Conservation (phyloP, 1,139 yeast genomes). For the Kodamaea alishanica region DNA sequence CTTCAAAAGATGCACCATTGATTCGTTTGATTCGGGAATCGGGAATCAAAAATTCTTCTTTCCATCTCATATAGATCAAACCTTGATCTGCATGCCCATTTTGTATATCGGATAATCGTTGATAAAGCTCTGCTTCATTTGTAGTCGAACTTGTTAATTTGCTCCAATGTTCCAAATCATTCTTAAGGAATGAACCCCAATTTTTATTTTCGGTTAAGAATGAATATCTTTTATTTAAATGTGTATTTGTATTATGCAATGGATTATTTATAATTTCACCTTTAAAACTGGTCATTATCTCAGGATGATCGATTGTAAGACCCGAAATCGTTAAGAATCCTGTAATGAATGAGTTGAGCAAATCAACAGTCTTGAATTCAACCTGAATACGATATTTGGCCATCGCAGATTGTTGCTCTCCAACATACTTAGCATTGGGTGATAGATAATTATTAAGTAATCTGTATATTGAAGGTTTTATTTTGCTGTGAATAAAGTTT, state of each 20-base stretch:
- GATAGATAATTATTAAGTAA: constrained; percentile 42
- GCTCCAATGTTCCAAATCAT: constrained; percentile 85
- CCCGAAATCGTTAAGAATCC: constrained; percentile 83
- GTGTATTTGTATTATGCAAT: constrained; percentile 24
- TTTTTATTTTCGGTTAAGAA: constrained; percentile 39
- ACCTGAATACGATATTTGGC: constrained; percentile 66
- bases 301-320: constrained; percentile 70
- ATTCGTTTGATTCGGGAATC: constrained; percentile 67
- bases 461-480: background rate
- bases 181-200: constrained; percentile 64
- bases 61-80: constrained; percentile 89
- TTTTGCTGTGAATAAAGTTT: no score
- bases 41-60: constrained; percentile 81
- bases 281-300: constrained; percentile 80
- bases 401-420: constrained; percentile 72
- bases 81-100: constrained; percentile 31
- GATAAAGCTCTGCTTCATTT: constrained; percentile 12
- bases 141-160: constrained; percentile 53
- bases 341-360: constrained; percentile 56
- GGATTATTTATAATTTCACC: constrained; percentile 77
- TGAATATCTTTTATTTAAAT: constrained; percentile 35
- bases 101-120: constrained; percentile 29
- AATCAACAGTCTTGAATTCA: constrained; percentile 67
- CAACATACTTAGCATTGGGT: constrained; percentile 63
- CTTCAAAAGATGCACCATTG: constrained; percentile 86